Conservation (phyloP, 1,284 basidiomycete genomes). For the Puccinia horiana region DNA sequence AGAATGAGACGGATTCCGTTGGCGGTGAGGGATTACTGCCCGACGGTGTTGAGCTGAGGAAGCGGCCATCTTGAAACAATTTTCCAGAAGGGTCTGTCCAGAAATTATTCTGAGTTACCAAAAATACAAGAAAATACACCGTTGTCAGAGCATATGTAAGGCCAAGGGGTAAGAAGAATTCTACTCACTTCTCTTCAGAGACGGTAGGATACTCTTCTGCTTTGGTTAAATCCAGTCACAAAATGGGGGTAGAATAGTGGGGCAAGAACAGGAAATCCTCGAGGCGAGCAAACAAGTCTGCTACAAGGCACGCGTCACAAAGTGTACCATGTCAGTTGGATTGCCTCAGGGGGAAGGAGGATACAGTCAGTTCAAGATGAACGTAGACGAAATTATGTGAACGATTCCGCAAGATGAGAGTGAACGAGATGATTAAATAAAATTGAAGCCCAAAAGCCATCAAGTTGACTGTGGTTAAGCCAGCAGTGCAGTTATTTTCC, state of each 20-base stretch:
- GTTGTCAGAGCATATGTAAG: conserved; percentile 7
- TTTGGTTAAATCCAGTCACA: not conserved
- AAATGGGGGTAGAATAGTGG: not conserved
- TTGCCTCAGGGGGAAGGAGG: not conserved
- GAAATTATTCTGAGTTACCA: conserved; percentile 13
- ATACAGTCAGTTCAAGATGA: not conserved
- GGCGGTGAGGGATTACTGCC: not conserved
- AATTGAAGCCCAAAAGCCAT: not conserved
- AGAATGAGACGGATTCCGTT: conserved; percentile 18
- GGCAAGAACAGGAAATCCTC: not conserved
- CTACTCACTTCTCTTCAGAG: conserved; percentile 9
- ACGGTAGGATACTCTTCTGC: not conserved
- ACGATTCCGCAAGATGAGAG: not conserved
- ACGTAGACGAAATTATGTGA: not conserved
- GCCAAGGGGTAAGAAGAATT: not conserved
- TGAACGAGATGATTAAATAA: not conserved
- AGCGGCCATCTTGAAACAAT: conserved; percentile 25
- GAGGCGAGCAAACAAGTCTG: not conserved
- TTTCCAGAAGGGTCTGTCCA: not conserved
- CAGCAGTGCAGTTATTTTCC: not conserved
- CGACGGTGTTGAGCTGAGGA: not conserved
- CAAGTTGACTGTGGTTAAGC: not conserved
- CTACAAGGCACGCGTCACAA: not conserved
- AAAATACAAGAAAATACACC: conserved; percentile 1
- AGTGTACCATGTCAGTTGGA: not conserved